Conservation (phyloP, 1,139 yeast genomes). For the Meyerozyma smithsonii region DNA sequence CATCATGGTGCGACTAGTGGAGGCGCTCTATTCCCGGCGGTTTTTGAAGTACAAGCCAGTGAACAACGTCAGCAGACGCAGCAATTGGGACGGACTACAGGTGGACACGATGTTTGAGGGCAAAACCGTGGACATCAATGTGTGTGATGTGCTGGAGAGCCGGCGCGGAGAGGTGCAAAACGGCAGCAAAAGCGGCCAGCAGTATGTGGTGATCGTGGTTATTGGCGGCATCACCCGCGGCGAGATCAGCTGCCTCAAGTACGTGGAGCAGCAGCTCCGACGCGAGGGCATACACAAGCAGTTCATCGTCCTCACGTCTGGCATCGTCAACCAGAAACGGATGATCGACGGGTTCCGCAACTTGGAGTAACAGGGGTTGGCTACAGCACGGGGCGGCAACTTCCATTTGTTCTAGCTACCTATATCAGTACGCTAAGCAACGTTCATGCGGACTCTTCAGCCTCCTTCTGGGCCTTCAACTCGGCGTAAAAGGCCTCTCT, state of each 20-base stretch:
- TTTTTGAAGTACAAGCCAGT: constrained; percentile 41
- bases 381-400: no score
- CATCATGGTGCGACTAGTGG: constrained; percentile 41
- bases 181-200: constrained; percentile 10
- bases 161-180: no score
- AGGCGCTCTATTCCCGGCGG: constrained; percentile 45
- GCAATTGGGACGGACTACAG: constrained; percentile 42
- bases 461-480: constrained; percentile 67
- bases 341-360: not conserved
- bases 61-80: constrained; percentile 33
- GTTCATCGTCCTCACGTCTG: constrained; percentile 52
- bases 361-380: not conserved
- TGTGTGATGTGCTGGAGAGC: constrained; percentile 31
- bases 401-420: not conserved
- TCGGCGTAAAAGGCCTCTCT: constrained; percentile 87
- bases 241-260: constrained; percentile 64
- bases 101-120: constrained; percentile 38
- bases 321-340: constrained; percentile 46
- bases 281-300: constrained; percentile 32
- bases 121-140: constrained; percentile 28
- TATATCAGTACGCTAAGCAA: not conserved
- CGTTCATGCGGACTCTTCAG: constrained; percentile 44
- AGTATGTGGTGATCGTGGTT: constrained; percentile 47
- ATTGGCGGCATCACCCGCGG: constrained; percentile 81
- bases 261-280: constrained; percentile 41